A percentile compares a stretch with the other conserved stretches of the same genome.
Evolutionary conservation across 805 yeast genomes (phyloP).

Genomic region (Saccharomycopsis sp.): DNA sequence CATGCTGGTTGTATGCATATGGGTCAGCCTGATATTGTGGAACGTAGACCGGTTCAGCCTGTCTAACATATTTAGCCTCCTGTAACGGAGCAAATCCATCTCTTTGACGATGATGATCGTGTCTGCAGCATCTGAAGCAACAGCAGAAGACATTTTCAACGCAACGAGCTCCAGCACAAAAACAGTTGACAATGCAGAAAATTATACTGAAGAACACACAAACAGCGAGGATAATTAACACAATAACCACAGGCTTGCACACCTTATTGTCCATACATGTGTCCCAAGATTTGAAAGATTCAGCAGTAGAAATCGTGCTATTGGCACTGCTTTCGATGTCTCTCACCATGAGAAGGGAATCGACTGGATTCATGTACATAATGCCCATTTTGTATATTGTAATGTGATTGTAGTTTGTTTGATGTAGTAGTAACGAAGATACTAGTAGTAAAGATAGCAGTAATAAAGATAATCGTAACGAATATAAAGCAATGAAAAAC

Average conservation of each 20-base stretch:
- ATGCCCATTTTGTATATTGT: neutral
- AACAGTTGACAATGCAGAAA: constrained; percentile 47
- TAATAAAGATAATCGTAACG: neutral
- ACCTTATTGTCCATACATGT: constrained; percentile 72
- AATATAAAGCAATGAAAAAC: neutral
- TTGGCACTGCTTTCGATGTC: constrained; percentile 4
- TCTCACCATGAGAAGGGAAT: constrained; percentile 4
- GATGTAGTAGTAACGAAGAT: neutral
- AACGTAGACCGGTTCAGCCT: constrained; percentile 17
- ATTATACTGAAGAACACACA: constrained; percentile 52
- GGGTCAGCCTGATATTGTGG: constrained; percentile 11
- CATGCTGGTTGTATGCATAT: neutral
- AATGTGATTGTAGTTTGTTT: neutral
- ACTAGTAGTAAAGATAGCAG: neutral
- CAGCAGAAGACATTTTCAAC: constrained; percentile 46
- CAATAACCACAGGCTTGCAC: constrained; percentile 73
- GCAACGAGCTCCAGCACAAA: constrained; percentile 51
- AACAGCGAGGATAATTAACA: constrained; percentile 56
- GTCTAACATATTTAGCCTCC: constrained; percentile 17
- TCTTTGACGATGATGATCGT: constrained; percentile 3
- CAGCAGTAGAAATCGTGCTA: constrained; percentile 27
- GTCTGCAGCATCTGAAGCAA: constrained; percentile 34
- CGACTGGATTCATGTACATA: neutral
- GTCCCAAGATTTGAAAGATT: constrained; percentile 60
- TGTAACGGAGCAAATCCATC: constrained; percentile 18